Percentiles rank a stretch among this genome's conserved stretches.
phyloP scores from a whole-genome alignment of 2,329 filamentous ascomycete genomes.

The Coniochaeta hoffmannii region DNA sequence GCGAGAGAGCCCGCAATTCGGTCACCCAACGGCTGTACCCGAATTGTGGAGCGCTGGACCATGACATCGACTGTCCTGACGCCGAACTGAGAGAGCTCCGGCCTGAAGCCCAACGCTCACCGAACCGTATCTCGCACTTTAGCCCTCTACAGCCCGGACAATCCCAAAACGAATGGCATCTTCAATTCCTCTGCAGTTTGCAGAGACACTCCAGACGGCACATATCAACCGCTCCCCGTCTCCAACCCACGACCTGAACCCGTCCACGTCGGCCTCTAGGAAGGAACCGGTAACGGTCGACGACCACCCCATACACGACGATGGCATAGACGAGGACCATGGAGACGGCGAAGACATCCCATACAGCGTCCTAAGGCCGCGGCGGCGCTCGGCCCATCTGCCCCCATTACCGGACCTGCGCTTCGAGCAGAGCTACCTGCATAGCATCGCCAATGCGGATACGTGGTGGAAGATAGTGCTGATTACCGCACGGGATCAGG shows the following conservation, averaged over 20 bases:
- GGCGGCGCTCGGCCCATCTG: conserved; percentile 37
- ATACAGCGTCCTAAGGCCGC: conserved; percentile 53
- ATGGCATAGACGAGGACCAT: conserved; percentile 32
- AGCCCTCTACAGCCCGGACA: too few relatives aligned
- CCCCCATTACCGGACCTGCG: conserved; percentile 77
- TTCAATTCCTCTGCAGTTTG: conserved; percentile 58
- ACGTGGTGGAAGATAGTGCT: conserved; percentile 71
- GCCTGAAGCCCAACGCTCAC: not conserved
- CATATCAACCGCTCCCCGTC: conserved; percentile 70
- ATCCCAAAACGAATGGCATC: conserved; percentile 51
- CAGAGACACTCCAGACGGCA: conserved; percentile 72
- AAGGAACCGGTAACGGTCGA: conserved; percentile 48
- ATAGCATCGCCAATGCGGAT: conserved; percentile 74
- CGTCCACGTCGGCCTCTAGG: conserved; percentile 64
- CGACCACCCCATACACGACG: conserved; percentile 55
- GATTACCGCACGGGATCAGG: conserved; percentile 87
- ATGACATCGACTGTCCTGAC: not conserved
- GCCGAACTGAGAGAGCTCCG: not conserved
- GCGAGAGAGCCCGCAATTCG: not conserved
- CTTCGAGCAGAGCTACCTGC: conserved; percentile 97
- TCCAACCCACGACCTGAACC: conserved; percentile 68
- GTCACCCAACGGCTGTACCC: not conserved
- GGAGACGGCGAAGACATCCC: conserved; percentile 58
- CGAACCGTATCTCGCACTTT: too few relatives aligned
- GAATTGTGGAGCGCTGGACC: not conserved